These are phyloP conservation scores for Solanum hybrid DNA, from an alignment of 305 asterid genomes.

Conservation along the genomic window DNA sequence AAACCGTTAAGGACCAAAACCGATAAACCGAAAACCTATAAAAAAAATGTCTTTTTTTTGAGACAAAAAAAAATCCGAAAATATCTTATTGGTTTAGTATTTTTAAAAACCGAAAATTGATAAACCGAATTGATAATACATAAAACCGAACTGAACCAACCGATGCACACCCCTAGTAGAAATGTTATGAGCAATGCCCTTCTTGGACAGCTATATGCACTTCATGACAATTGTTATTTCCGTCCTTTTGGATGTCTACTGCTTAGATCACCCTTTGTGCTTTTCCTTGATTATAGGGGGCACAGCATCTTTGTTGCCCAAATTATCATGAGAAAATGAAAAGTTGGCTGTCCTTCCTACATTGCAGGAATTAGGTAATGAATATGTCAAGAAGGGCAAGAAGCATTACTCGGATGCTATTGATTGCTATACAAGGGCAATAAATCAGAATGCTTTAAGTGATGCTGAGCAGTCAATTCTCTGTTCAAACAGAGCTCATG, in stretches of 20 bases:
- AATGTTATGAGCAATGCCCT: background rate
- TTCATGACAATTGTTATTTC: background rate
- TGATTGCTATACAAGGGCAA: conserved; percentile 88
- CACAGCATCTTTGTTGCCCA: background rate
- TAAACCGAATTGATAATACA: too few species aligned
- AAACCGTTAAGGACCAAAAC: background rate
- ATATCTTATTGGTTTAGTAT: too few species aligned
- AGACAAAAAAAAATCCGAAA: too few species aligned
- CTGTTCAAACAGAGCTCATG: conserved; percentile 87
- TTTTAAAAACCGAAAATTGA: too few species aligned
- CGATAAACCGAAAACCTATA: too few species aligned
- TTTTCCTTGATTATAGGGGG: background rate
- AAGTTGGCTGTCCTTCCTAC: background rate
- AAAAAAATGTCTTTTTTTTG: too few species aligned
- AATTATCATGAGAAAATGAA: background rate
- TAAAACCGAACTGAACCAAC: background rate
- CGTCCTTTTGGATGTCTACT: background rate
- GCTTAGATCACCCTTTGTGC: background rate
- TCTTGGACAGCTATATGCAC: background rate
- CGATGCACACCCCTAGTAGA: background rate
- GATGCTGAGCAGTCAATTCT: conserved; percentile 58
- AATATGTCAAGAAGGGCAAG: conserved; percentile 70
- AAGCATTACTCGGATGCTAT: conserved; percentile 72
- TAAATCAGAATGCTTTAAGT: conserved; percentile 70
- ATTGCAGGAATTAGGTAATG: conserved; percentile 80